A percentile compares a stretch with the other conserved stretches of the same genome.
These are phyloP conservation scores for Phytopythium kandeliae DNA, from an alignment of 352 stramenopile species.

Conservation along the genomic window DNA sequence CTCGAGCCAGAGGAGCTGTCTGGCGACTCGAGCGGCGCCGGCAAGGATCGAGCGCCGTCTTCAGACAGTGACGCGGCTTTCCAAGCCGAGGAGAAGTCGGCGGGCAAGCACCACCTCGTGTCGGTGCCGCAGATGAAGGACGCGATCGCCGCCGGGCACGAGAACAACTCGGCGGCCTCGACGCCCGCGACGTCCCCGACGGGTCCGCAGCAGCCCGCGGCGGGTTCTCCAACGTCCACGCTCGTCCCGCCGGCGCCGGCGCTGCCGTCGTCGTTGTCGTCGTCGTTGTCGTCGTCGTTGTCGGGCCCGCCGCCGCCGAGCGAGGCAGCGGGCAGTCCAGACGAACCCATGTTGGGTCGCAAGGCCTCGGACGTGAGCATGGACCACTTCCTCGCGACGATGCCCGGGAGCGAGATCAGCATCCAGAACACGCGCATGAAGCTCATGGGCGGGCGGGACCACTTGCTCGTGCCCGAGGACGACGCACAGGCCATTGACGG, in stretches of 20 bases:
- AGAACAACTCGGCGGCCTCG: slow-evolving; percentile 11
- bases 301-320: slow-evolving; percentile 11
- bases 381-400: slow-evolving; percentile 71
- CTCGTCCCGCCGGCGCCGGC: slow-evolving; percentile 7
- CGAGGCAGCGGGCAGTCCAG: slow-evolving; percentile 14
- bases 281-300: slow-evolving; percentile 11
- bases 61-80: slow-evolving; percentile 9
- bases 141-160: slow-evolving; percentile 5
- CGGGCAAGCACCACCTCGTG: slow-evolving; percentile 16
- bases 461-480: slow-evolving; percentile 81
- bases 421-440: slow-evolving; percentile 90
- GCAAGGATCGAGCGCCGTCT: slow-evolving; percentile 8
- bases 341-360: slow-evolving; percentile 56
- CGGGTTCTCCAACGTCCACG: neutral
- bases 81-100: slow-evolving; percentile 44
- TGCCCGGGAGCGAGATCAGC: slow-evolving; percentile 88
- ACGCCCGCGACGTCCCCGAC: slow-evolving; percentile 8
- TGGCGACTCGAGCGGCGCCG: slow-evolving; percentile 9
- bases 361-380: slow-evolving; percentile 38
- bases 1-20: slow-evolving; percentile 46
- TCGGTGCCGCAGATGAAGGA: slow-evolving; percentile 7
- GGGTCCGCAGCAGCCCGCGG: slow-evolving; percentile 7
- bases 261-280: neutral
- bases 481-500: slow-evolving; percentile 13
- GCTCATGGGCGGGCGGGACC: slow-evolving; percentile 88